A percentile compares a stretch with the other conserved stretches of the same genome.
These are phyloP conservation scores for Parastagonospora avenae DNA, from an alignment of 2,329 filamentous ascomycete genomes.

Conservation along the genomic window DNA sequence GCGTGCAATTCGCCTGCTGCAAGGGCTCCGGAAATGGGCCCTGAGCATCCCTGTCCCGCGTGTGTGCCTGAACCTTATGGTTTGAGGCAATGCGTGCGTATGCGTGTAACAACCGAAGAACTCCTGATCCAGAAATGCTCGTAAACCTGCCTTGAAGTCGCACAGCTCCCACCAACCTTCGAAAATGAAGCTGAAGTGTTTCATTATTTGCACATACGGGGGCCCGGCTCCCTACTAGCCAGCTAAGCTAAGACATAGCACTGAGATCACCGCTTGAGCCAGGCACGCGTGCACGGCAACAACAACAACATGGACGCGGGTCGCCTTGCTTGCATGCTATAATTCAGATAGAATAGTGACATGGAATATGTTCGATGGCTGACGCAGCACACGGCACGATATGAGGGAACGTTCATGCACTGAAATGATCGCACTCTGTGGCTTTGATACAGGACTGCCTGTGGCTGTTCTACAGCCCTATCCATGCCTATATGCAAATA, in stretches of 20 bases:
- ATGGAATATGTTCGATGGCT: not conserved
- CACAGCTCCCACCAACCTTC: not conserved
- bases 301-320: not conserved
- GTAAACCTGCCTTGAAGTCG: not conserved
- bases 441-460: too few species aligned
- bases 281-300: not conserved
- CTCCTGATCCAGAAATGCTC: too few species aligned
- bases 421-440: not conserved
- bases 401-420: not conserved
- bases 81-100: not conserved
- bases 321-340: conserved; percentile 3
- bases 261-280: not conserved
- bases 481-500: too few species aligned
- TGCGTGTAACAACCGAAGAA: not conserved
- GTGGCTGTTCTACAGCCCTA: too few species aligned
- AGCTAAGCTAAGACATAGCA: conserved; percentile 1
- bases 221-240: not conserved
- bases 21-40: conserved; percentile 17
- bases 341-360: not conserved
- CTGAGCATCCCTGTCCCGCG: not conserved
- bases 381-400: not conserved
- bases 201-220: not conserved
- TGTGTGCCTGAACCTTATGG: not conserved
- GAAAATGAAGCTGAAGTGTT: not conserved
- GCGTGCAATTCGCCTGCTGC: conserved; percentile 13